Percentiles rank a stretch among this genome's conserved stretches.
phyloP scores from a whole-genome alignment of 768 basidiomycete species.

The Tulasnella sp. region DNA sequence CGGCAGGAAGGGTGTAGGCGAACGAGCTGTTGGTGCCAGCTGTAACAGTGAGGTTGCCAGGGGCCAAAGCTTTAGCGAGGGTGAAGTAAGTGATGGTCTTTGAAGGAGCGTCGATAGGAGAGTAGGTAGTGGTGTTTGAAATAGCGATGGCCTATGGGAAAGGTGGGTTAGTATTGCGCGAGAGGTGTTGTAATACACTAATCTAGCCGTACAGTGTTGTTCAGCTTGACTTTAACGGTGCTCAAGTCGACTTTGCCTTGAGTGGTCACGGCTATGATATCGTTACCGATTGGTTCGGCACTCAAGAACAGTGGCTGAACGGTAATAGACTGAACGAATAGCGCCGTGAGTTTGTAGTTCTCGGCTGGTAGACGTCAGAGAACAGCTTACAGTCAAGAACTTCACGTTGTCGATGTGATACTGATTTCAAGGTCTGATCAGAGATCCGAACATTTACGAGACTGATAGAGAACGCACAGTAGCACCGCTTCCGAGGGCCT shows the following conservation, averaged over 20 bases:
- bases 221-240: conserved; percentile 28
- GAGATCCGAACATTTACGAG: background rate
- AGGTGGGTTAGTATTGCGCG: background rate
- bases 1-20: conserved; percentile 33
- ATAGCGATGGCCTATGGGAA: conserved; percentile 25
- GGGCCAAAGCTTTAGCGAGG: conserved; percentile 29
- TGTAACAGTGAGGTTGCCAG: conserved; percentile 33
- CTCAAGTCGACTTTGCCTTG: conserved; percentile 36
- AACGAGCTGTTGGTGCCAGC: conserved; percentile 33
- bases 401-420: too few relatives aligned
- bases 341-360: too few relatives aligned
- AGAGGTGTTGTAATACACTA: conserved; percentile 39
- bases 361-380: too few relatives aligned
- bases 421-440: background rate
- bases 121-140: conserved; percentile 29
- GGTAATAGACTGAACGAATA: conserved; percentile 29
- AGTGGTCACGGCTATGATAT: conserved; percentile 39
- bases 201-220: conserved; percentile 30
- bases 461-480: conserved; percentile 13
- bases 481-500: conserved; percentile 37
- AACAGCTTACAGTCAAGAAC: too few relatives aligned
- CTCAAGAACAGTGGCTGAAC: conserved; percentile 38
- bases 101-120: conserved; percentile 36
- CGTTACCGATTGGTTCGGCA: conserved; percentile 39
- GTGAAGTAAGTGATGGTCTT: conserved; percentile 39